These are phyloP conservation scores for Polysphondylium violaceum DNA, from an alignment of 78 protist species.

Conservation along the genomic window DNA sequence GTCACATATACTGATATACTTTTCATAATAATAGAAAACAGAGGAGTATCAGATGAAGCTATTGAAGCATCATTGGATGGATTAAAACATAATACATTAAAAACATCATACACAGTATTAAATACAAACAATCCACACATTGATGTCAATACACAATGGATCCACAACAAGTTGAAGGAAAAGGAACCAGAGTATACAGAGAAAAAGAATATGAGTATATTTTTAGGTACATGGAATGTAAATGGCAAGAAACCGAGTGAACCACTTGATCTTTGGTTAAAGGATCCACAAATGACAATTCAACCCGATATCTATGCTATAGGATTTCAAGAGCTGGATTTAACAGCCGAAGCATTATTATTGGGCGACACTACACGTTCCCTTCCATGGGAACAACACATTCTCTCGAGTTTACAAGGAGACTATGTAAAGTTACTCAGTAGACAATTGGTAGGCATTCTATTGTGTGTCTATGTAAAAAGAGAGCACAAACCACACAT, in stretches of 20 bases:
- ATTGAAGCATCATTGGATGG: conserved; percentile 48
- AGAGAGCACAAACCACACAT: conserved; percentile 50
- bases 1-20: neutral
- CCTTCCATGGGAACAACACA: conserved; percentile 83
- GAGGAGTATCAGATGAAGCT: conserved; percentile 60
- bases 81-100: conserved; percentile 1
- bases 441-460: conserved; percentile 87
- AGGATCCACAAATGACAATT: neutral
- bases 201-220: conserved; percentile 67
- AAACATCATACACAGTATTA: conserved; percentile 1
- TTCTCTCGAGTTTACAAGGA: conserved; percentile 26
- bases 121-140: neutral
- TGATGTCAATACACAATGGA: conserved; percentile 73
- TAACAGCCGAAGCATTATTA: conserved; percentile 82
- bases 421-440: conserved; percentile 67
- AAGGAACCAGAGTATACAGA: conserved; percentile 68
- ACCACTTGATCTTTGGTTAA: conserved; percentile 68
- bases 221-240: conserved; percentile 88
- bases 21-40: neutral
- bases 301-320: conserved; percentile 81
- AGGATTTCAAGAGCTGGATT: conserved; percentile 90
- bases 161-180: conserved; percentile 62
- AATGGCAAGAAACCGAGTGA: conserved; percentile 85
- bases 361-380: conserved; percentile 68
- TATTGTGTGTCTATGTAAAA: conserved; percentile 81